A percentile compares a stretch with the other conserved stretches of the same genome.
These are phyloP conservation scores for Tylopilus cervinicoccineus DNA, from an alignment of 768 basidiomycete species.

Conservation along the genomic window DNA sequence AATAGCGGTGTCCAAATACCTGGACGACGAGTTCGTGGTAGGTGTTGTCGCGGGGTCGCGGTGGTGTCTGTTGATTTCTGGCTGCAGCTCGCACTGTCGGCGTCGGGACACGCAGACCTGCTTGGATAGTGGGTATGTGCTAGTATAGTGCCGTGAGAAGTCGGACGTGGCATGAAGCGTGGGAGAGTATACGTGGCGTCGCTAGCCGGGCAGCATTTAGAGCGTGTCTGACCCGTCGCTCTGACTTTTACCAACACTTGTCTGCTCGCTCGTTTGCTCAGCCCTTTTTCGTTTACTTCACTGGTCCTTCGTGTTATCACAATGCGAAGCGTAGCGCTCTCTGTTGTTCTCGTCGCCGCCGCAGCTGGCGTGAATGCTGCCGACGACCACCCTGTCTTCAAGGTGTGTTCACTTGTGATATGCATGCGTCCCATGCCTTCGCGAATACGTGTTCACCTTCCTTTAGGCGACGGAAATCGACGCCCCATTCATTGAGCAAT, in stretches of 20 bases:
- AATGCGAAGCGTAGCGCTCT: slow-evolving; percentile 89
- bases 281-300: slow-evolving; percentile 32
- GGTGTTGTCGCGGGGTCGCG: slow-evolving; percentile 28
- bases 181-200: slow-evolving; percentile 47
- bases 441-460: slow-evolving; percentile 1
- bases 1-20: slow-evolving; percentile 94
- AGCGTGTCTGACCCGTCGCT: slow-evolving; percentile 17
- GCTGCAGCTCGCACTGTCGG: slow-evolving; percentile 80
- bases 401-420: slow-evolving; percentile 39
- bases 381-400: slow-evolving; percentile 64
- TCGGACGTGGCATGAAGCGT: slow-evolving; percentile 17
- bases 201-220: slow-evolving; percentile 35
- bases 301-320: slow-evolving; percentile 62
- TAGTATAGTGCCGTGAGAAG: slow-evolving; percentile 8
- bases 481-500: slow-evolving; percentile 95
- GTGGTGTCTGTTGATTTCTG: slow-evolving; percentile 6
- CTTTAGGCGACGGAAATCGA: slow-evolving; percentile 69
- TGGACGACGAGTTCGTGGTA: slow-evolving; percentile 96
- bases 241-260: slow-evolving; percentile 23
- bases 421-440: slow-evolving; percentile 4
- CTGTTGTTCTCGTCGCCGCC: slow-evolving; percentile 62
- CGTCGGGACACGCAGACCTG: slow-evolving; percentile 93
- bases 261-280: slow-evolving; percentile 34
- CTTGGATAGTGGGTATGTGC: slow-evolving; percentile 48
- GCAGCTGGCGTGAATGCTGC: slow-evolving; percentile 60